A percentile compares a stretch with the other conserved stretches of the same genome.
Conservation (phyloP, 345 rosid genomes). For the Camelina hispida region DNA sequence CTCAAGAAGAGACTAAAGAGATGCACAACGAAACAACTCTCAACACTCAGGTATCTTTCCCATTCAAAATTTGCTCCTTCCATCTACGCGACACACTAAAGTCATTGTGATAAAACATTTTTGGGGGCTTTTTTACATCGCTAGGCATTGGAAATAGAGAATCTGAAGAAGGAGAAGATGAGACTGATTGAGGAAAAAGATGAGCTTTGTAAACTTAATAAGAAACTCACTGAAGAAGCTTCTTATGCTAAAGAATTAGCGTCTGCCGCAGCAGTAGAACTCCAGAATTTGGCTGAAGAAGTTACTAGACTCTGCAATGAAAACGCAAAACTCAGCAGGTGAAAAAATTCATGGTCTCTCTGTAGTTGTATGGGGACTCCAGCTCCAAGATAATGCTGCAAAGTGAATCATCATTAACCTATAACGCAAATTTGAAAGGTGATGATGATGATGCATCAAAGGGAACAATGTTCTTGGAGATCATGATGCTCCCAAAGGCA, state of each 20-base stretch:
- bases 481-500: conserved; percentile 17
- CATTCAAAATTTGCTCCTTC: conserved; percentile 17
- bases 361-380: conserved; percentile 12
- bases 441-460: conserved; percentile 19
- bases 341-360: conserved; percentile 10
- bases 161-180: conserved; percentile 76
- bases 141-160: conserved; percentile 86
- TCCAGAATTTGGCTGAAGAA: conserved; percentile 92
- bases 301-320: conserved; percentile 87
- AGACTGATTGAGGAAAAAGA: conserved; percentile 86
- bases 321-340: conserved; percentile 63
- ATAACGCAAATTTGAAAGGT: conserved; percentile 11
- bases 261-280: conserved; percentile 98
- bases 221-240: conserved; percentile 91
- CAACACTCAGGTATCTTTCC: conserved; percentile 40
- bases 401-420: conserved; percentile 19
- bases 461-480: conserved; percentile 10
- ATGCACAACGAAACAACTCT: conserved; percentile 44
- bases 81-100: not conserved
- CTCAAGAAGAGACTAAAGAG: conserved; percentile 64
- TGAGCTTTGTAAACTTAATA: conserved; percentile 78
- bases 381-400: conserved; percentile 32
- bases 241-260: conserved; percentile 97
- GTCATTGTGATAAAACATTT: conserved; percentile 15
- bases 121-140: not conserved